phyloP scores from a whole-genome alignment of 768 basidiomycete species.

The Mycena latifolia region DNA sequence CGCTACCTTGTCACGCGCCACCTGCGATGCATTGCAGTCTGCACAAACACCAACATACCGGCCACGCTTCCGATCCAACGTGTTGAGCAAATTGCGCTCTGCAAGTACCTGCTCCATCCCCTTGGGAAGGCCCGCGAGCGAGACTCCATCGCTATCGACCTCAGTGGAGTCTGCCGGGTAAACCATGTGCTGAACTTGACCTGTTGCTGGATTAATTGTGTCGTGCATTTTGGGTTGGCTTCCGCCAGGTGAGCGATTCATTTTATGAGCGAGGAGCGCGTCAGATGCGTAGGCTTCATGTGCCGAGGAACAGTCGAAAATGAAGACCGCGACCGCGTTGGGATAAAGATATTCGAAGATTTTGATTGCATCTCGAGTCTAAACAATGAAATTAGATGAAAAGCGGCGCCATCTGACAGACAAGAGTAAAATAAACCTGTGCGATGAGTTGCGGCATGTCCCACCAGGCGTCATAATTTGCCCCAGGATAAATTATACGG shows the following conservation, averaged over 20 bases:
- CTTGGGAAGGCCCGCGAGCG: no score
- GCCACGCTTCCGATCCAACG: no score
- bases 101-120: no score
- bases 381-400: neutral
- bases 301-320: constrained; percentile 15
- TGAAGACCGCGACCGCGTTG: neutral
- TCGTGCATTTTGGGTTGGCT: constrained; percentile 23
- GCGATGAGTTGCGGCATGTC: constrained; percentile 38
- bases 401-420: no score
- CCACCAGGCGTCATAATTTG: constrained; percentile 40
- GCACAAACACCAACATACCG: no score
- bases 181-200: no score
- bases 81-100: no score
- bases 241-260: constrained; percentile 13
- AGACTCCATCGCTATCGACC: no score
- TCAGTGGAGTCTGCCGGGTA: no score
- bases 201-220: neutral
- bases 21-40: no score
- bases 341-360: constrained; percentile 31
- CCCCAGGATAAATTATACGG: constrained; percentile 41
- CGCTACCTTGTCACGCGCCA: no score
- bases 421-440: constrained; percentile 21
- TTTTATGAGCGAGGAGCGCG: constrained; percentile 12
- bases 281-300: constrained; percentile 11
- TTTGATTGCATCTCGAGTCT: constrained; percentile 16